phyloP scores from a whole-genome alignment of 2,329 filamentous ascomycete species.

The Talaromyces sp. region DNA sequence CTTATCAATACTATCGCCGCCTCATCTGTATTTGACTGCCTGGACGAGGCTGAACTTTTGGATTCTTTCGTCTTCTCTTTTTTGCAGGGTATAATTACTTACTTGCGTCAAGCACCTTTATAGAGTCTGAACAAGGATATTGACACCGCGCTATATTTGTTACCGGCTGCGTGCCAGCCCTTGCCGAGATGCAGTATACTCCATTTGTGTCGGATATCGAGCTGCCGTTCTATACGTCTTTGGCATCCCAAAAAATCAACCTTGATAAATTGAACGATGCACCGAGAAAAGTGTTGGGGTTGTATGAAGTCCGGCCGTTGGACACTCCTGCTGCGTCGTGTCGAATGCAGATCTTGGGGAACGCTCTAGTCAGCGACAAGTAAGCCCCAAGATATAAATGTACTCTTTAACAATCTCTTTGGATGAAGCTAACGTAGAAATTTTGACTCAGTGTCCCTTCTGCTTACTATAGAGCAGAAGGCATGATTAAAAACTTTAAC shows the following conservation, averaged over 20 bases:
- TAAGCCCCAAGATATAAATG: conserved; percentile 49
- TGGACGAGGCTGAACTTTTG: neutral
- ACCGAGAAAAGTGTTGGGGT: conserved; percentile 74
- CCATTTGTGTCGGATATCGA: conserved; percentile 93
- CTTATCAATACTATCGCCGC: neutral
- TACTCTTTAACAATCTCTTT: neutral
- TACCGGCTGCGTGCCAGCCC: neutral
- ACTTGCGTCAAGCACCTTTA: neutral
- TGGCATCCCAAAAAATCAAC: conserved; percentile 92
- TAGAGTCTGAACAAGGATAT: neutral
- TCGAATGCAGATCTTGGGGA: conserved; percentile 85
- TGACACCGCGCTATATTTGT: neutral
- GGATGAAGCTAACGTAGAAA: conserved; percentile 6
- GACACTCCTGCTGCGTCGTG: conserved; percentile 71
- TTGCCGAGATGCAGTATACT: conserved; percentile 61
- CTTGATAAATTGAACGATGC: conserved; percentile 96
- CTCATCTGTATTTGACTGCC: neutral
- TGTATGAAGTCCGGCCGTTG: conserved; percentile 76
- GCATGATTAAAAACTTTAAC: conserved; percentile 93
- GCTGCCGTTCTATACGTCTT: conserved; percentile 84
- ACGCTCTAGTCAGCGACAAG: conserved; percentile 77
- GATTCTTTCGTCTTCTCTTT: neutral
- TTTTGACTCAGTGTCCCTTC: conserved; percentile 54
- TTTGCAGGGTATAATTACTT: neutral
- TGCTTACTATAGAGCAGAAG: conserved; percentile 76